Percentiles rank a stretch among this genome's conserved stretches.
Conservation (phyloP, 169 alveolate genomes). For the Plasmodium coatneyi region DNA sequence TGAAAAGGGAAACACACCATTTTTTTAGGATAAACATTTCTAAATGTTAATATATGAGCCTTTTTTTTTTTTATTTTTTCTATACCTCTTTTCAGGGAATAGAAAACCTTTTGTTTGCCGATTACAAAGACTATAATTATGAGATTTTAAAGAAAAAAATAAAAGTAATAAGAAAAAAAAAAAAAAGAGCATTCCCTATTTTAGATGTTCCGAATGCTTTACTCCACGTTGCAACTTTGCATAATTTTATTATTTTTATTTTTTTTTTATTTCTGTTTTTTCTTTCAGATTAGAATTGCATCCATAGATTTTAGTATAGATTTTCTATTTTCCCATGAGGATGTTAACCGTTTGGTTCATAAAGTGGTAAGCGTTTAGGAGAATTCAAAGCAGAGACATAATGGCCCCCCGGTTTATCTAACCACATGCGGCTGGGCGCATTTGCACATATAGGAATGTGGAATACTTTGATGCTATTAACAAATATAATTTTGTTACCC, state of each 20-base stretch:
- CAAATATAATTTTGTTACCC: background rate
- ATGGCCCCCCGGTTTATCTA: background rate
- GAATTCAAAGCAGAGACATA: background rate
- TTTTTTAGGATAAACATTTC: background rate
- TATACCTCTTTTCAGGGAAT: conserved; percentile 31
- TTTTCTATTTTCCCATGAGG: conserved; percentile 40
- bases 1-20: background rate
- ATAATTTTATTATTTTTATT: background rate
- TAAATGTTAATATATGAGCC: background rate
- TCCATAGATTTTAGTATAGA: conserved; percentile 76
- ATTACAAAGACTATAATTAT: conserved; percentile 73
- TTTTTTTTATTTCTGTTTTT: background rate
- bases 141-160: conserved; percentile 35
- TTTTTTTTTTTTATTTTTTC: background rate
- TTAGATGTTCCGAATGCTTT: background rate
- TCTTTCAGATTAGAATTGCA: conserved; percentile 52
- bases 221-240: background rate
- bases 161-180: conserved; percentile 22
- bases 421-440: background rate
- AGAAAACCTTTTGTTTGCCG: conserved; percentile 55
- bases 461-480: background rate
- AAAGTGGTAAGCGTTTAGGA: conserved; percentile 28
- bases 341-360: conserved; percentile 7
- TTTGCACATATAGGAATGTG: background rate
- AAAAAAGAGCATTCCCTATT: background rate